Base-by-base conservation (phyloP, 164 flowering plant genomes). In the Magnolia sinica region DNA sequence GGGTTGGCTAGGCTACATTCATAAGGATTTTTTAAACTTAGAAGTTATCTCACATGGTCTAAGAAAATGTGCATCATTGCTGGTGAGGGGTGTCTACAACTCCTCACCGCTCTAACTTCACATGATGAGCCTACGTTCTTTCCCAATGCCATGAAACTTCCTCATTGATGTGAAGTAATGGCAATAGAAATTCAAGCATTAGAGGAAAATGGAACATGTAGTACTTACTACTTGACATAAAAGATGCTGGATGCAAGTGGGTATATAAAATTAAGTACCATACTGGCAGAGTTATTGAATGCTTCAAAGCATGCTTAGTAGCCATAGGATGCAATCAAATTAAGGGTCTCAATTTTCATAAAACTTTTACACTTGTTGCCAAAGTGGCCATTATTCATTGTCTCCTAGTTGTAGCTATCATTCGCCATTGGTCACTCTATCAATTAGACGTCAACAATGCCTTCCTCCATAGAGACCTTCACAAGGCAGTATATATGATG, bases 361-460 rank as follows among this genome's bases (percentile, higher is more conserved):
- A 72, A 50, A 72, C 64, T 4, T 72, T 72, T 13, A 7, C 74
- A 7, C 64, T 2, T 1, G 64, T 72, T 51, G 45, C 64, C 0
- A 20, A 37, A 37, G 45, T 37, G 45, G 45, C 45, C 45, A 37
- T 4, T 37, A 4, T 37, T 37, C 5, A 4, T 4, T 37, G 45
- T 37, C 45, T 37, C 45, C 45, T 37, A 37, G 45, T 3, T 37
- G 45, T 37, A 52, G 74, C 7, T 16, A 7, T 63, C 23, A 7
- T 24, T 13, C 19, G 51, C 16, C 23, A 72, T 20, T 72, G 74
- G 64, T 1, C n/a, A 16, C 16, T 72, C 16, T 6, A 2, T 20
- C 74, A 52, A 45, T 49, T 72, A 8, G 74, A 72, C 13, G 24
- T 72, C 16, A 50, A 20, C 24, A 72, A 72, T 51, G 31, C 37